Conservation (phyloP, 345 rosid species). For the Gossypium thurberi region DNA sequence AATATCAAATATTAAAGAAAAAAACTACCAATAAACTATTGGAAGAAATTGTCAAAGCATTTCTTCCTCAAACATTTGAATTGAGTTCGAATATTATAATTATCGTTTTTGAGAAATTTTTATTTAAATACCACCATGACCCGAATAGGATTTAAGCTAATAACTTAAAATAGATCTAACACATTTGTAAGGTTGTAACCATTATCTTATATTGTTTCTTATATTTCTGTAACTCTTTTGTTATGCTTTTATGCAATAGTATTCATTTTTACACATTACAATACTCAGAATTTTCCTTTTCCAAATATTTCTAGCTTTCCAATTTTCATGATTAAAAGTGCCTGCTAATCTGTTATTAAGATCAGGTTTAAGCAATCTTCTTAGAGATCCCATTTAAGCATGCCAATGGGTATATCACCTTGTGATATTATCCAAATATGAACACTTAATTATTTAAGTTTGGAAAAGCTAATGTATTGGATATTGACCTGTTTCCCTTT, state of each 20-base stretch:
- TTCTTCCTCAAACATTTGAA: no score
- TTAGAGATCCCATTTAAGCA: background rate
- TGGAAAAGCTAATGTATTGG: no score
- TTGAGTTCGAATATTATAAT: no score
- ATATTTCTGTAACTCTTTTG: background rate
- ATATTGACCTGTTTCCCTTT: no score
- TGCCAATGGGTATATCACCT: background rate
- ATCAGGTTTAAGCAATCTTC: background rate
- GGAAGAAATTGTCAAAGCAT: no score
- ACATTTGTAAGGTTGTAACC: background rate
- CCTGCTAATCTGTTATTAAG: background rate
- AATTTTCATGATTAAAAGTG: background rate
- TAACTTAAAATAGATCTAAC: no score
- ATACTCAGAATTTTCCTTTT: background rate
- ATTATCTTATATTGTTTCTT: background rate
- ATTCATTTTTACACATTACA: background rate
- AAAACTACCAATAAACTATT: no score
- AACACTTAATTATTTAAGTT: no score
- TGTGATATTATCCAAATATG: background rate
- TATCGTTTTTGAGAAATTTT: no score
- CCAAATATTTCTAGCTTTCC: background rate
- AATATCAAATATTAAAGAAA: no score
- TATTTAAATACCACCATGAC: no score
- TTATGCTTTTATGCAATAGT: background rate
- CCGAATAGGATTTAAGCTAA: no score